These are phyloP conservation scores for Starmerella ratchasimensis DNA, from an alignment of 805 yeast species.

Conservation along the genomic window DNA sequence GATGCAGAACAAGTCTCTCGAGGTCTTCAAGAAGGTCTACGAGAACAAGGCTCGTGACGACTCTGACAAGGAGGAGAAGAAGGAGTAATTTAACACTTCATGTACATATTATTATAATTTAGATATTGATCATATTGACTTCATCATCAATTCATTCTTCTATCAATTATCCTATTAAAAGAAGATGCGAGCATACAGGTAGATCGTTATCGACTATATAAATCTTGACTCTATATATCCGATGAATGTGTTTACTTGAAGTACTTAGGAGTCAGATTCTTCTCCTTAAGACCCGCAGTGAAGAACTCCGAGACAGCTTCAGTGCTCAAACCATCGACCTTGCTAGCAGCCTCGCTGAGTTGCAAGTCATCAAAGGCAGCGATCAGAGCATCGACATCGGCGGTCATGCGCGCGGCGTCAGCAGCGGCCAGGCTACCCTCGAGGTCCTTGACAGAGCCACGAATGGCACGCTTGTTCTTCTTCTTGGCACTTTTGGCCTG, in stretches of 20 bases:
- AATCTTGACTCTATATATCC: too few species aligned
- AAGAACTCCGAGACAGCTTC: conserved; percentile 35
- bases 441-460: conserved; percentile 69
- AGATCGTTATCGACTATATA: too few species aligned
- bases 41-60: conserved; percentile 31
- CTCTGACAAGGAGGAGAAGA: conserved; percentile 21
- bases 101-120: background rate
- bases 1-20: conserved; percentile 65
- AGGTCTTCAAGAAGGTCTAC: conserved; percentile 67
- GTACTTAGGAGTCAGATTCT: conserved; percentile 22
- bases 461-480: conserved; percentile 85
- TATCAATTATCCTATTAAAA: too few species aligned
- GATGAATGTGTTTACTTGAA: conserved; percentile 18
- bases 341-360: conserved; percentile 59
- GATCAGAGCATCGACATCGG: conserved; percentile 65
- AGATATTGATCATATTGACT: background rate
- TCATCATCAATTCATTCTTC: too few species aligned
- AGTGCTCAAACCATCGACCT: conserved; percentile 47
- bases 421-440: conserved; percentile 49
- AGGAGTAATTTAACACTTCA: background rate
- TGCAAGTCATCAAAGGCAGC: conserved; percentile 70
- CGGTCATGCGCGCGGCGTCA: conserved; percentile 34
- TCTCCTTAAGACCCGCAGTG: conserved; percentile 15
- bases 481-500: conserved; percentile 79
- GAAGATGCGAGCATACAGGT: too few species aligned